Evolutionary conservation across 805 yeast genomes (phyloP), one percentile per base, ranked within the genome.

Genomic region (Zygoascus tannicola): DNA sequence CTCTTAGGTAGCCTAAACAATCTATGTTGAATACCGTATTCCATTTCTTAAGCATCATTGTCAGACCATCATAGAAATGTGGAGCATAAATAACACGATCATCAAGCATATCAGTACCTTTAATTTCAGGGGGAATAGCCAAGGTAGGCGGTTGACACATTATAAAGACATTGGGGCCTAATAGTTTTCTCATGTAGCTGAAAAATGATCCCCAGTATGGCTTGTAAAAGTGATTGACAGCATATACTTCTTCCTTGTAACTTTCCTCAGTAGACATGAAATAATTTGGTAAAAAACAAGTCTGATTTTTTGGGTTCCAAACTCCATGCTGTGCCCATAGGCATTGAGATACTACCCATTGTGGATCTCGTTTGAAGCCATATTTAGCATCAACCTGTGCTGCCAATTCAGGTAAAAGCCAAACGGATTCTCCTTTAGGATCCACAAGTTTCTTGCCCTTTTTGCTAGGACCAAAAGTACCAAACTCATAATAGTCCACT

Each of bases 51-150:
- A 84, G 82, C 88, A 92, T 80, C 32, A 90, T 66, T 1, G 97
- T 83, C 78, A 90, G 74, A 0, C 97, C 98, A 60, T 90, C 98
- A 59, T 90, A 90, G 60, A 81, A 90, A 63, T 90, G 98, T 2
- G 94, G 92, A 16, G 94, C 78, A 53, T 80, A 80, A 1, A 83
- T 77, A 0, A 90, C 80, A 41, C 73, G 74, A 1, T 67, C 58
- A 54, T 83, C 92, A 35, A 76, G 45, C 74, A 70, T 23, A 51
- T 0, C 56, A 14, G 55, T 48, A 28, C 70, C 71, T 46, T 69
- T 70, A 46, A 85, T 61, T 5, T 62, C 58, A 2, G 97, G 96
- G 0, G 96, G 95, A 4, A 74, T 58, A 51, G 80, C 82, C 48
- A 88, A 64, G 1, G 83, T 88, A 1, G 95, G 94, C 1, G 94